Evolutionary conservation across 176 grass and related monocot species (phyloP), one percentile per base, ranked within the genome.

Genomic region (Urochloa ruziziensis): DNA sequence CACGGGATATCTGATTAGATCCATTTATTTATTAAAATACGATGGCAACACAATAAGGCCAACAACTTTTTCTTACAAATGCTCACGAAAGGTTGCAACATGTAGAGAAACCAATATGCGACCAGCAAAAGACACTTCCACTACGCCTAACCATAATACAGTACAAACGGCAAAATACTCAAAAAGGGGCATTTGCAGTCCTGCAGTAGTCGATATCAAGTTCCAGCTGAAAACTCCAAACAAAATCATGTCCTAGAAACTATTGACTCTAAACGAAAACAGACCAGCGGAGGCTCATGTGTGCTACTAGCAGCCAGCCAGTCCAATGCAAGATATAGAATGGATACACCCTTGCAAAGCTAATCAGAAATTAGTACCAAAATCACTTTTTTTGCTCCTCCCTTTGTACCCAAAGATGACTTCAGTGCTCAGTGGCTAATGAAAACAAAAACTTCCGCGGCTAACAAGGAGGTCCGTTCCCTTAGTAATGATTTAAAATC

Each of bases 1-100:
- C 65, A 68, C 46, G 49, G 25, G 71, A 59, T 71, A 46, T 65
- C 54, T 82, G 40, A 56, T 67, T 58, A 78, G 54, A 85, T 62
- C 65, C 52, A 33, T 74, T 66, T 58, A 67, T 40, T 66, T 46
- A 17, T 32, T 40, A 43, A 21, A 21, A 10, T n/a, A 63, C 12
- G 68, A 59, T 54, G 32, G 27, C 32, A 72, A 68, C 37, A 29
- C 21, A 30, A 32, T 7, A 58, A 32, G 25, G 28, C 10, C 83
- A 69, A 5, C 17, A 69, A 43, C 51, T 46, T 59, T 23, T 56
- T 32, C 10, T 74, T 66, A 36, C 14, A 65, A 60, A 21, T 69
- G 74, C 37, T 27, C 34, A 25, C 34, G 12, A 78, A 80, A 40
- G 0, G 69, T 56, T 64, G 68, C 9, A 19, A 43, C 29, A 2